Evolutionary conservation across 169 alveolate genomes (phyloP).

Genomic region (Plasmodium berghei): DNA sequence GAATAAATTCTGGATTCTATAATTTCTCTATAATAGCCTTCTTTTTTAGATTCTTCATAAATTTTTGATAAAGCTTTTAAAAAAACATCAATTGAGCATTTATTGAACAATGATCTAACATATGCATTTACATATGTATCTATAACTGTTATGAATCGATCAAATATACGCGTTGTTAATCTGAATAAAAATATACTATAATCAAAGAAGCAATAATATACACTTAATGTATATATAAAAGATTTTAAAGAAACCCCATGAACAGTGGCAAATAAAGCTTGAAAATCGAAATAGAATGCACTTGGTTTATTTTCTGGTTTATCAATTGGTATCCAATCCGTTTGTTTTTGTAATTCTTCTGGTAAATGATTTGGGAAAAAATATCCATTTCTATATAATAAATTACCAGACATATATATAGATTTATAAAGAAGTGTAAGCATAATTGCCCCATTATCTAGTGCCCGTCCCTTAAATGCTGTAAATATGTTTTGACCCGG

Average conservation of each 20-base stretch:
- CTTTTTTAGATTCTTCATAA: constrained; percentile 8
- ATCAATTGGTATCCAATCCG: neutral
- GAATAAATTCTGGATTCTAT: constrained; percentile 11
- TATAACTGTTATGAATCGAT: constrained; percentile 23
- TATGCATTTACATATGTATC: constrained; percentile 15
- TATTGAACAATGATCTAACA: constrained; percentile 11
- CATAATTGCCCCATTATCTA: neutral
- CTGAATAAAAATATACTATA: constrained; percentile 11
- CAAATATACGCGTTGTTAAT: constrained; percentile 27
- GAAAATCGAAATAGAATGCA: constrained; percentile 1
- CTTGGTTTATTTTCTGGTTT: constrained; percentile 12
- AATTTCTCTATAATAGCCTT: constrained; percentile 31
- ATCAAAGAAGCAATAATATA: constrained; percentile 34
- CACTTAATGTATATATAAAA: constrained; percentile 6
- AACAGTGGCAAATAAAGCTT: constrained; percentile 1
- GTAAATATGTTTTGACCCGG: neutral
- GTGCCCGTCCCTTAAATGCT: neutral
- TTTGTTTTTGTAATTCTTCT: constrained; percentile 37
- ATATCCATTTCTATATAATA: neutral
- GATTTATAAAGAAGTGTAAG: neutral
- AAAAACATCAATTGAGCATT: constrained; percentile 20
- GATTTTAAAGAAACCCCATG: constrained; percentile 17
- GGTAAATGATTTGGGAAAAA: constrained; percentile 36
- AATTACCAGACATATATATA: constrained; percentile 17
- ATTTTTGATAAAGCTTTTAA: constrained; percentile 21